Percentiles rank a stretch among this genome's conserved stretches.
phyloP scores from a whole-genome alignment of 768 basidiomycete species.

The Pisolithus tinctorius region DNA sequence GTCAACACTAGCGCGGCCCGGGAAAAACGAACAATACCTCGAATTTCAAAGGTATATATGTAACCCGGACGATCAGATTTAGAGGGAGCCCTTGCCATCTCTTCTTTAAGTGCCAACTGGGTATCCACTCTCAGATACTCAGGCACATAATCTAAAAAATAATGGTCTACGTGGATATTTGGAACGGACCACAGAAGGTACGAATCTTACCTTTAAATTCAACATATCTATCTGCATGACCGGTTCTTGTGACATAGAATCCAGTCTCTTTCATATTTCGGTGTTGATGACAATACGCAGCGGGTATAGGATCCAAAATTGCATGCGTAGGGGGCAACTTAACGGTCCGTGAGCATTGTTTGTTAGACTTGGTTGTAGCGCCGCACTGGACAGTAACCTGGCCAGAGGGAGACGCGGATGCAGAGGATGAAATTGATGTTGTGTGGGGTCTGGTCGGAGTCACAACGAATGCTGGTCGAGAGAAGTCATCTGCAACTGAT shows the following conservation, averaged over 20 bases:
- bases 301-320: conserved; percentile 21
- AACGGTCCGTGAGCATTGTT: conserved; percentile 54
- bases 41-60: conserved; percentile 79
- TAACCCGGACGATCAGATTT: conserved; percentile 61
- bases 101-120: conserved; percentile 45
- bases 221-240: conserved; percentile 38
- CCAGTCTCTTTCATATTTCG: conserved; percentile 50
- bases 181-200: not conserved
- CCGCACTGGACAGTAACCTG: conserved; percentile 42
- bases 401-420: conserved; percentile 12
- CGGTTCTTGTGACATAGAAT: conserved; percentile 47
- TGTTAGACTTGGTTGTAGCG: conserved; percentile 58
- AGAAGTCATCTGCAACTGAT: conserved; percentile 1
- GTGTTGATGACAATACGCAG: conserved; percentile 61
- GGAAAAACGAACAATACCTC: conserved; percentile 37
- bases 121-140: conserved; percentile 55
- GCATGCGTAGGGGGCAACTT: conserved; percentile 33
- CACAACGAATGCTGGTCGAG: conserved; percentile 8
- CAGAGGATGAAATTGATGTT: conserved; percentile 13
- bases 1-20: not conserved
- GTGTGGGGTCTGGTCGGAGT: conserved; percentile 17
- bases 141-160: conserved; percentile 59
- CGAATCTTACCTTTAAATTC: conserved; percentile 45
- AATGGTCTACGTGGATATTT: conserved; percentile 4
- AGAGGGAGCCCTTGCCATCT: conserved; percentile 51